Evolutionary conservation across 768 basidiomycete species (phyloP), one percentile per base, ranked within the genome.

Genomic region (Hygrophoropsis aurantiaca): DNA sequence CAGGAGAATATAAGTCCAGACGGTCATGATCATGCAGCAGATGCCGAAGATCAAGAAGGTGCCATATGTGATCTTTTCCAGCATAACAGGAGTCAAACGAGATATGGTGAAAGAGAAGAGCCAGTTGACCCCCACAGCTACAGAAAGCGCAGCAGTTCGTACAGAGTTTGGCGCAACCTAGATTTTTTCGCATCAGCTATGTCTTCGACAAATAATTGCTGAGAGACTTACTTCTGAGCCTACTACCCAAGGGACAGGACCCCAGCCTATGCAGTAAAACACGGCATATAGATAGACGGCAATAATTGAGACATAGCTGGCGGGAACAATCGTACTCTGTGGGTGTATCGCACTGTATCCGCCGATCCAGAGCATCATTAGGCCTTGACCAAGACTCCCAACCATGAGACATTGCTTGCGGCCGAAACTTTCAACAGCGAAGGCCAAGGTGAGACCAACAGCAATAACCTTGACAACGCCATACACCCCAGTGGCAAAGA

Each of bases 401-500:
- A 74, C 62, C 35, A 81, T 64, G 15, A 81, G 62, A 46, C 73
- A 78, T 37, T 54, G 63, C 52, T 80, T 81, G 41, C 77, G 70
- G 3, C 80, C 80, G 30, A 74, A 45, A 26, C 63, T 51, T 51
- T 81, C 79, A 4, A 80, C 69, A n/a, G 72, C 77, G 45, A 79
- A 70, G 1, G 66, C 47, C 27, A 79, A 67, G 5, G 70, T 66
- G 15, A 66, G 52, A 11, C 53, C 60, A 20, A 78, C 75, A 5
- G 70, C 56, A 38, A 79, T 51, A 18, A 75, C 69, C 64, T 80
- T 67, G 30, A 68, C 64, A 37, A 68, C 45, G 24, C 69, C 64
- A 42, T 67, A 69, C 49, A 63, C 53, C 50, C 79, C 80, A 5
- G 80, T 80, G 3, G 79, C 78, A 32, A 81, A 70, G 6, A 81